These are phyloP conservation scores for Solanum lycopersicoides DNA, from an alignment of 257 asterid species.

Conservation along the genomic window DNA sequence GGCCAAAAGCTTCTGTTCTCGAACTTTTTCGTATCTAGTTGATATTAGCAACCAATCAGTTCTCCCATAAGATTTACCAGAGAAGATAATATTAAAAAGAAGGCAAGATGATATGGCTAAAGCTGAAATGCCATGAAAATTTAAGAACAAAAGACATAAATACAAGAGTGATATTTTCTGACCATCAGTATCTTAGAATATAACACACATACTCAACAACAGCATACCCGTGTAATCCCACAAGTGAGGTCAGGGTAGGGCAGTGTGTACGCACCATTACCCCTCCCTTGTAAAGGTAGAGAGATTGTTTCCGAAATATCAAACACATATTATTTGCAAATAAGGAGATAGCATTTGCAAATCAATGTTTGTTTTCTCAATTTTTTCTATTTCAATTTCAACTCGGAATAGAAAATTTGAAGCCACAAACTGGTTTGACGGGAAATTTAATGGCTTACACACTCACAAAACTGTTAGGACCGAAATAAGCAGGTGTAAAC, in stretches of 20 bases:
- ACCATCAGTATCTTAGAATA: not conserved
- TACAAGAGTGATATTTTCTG: not conserved
- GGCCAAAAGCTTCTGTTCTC: slow-evolving; percentile 44
- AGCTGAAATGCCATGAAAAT: not conserved
- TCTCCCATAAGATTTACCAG: not conserved
- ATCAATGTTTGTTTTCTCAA: not conserved
- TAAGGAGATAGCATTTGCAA: not conserved
- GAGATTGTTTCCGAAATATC: not conserved
- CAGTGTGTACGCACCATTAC: not conserved
- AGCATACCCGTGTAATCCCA: not conserved
- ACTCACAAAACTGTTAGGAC: not conserved
- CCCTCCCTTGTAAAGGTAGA: not conserved
- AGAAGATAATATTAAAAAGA: not conserved
- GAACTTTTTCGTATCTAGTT: slow-evolving; percentile 38
- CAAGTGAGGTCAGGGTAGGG: not conserved
- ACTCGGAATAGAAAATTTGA: not conserved
- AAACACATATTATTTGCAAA: not conserved
- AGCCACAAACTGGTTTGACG: not conserved
- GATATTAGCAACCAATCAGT: not conserved
- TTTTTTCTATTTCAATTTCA: not conserved
- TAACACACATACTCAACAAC: not conserved
- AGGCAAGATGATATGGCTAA: not conserved
- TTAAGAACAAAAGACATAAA: not conserved
- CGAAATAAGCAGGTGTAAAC: too few relatives aligned
- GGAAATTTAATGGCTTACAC: not conserved